Evolutionary conservation across 1,284 basidiomycete species (phyloP).

Genomic region (Porodaedalea pini): DNA sequence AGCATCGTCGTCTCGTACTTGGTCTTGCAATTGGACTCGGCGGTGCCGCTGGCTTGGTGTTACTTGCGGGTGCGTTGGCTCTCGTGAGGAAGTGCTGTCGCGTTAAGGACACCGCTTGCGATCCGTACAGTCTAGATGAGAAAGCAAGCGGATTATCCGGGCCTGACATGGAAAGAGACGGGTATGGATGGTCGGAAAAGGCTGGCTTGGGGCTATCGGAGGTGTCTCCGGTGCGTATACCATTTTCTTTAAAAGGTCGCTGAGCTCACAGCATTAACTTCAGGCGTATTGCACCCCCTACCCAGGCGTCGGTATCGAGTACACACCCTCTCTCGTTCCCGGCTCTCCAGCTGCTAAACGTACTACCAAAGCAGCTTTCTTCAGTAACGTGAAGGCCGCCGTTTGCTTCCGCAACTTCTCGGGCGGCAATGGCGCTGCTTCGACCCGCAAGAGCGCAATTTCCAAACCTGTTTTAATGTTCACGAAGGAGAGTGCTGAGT

Average conservation of each 20-base stretch:
- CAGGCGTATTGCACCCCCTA: constrained; percentile 3
- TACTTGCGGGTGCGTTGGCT: constrained; percentile 54
- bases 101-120: constrained; percentile 51
- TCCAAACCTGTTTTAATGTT: constrained; percentile 15
- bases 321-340: constrained; percentile 9
- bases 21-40: constrained; percentile 62
- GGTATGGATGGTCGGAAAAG: constrained; percentile 30
- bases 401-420: constrained; percentile 16
- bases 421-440: background rate
- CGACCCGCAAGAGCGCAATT: constrained; percentile 8
- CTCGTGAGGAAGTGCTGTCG: constrained; percentile 49
- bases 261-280: constrained; percentile 18
- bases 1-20: constrained; percentile 43
- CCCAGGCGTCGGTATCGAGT: constrained; percentile 9
- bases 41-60: constrained; percentile 54
- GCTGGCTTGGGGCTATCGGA: constrained; percentile 26
- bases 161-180: constrained; percentile 14
- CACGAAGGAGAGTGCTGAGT: constrained; percentile 14
- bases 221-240: background rate
- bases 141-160: background rate
- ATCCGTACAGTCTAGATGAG: constrained; percentile 16
- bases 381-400: constrained; percentile 9
- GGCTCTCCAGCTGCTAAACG: constrained; percentile 10
- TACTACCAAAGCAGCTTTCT: constrained; percentile 14
- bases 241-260: constrained; percentile 29